Evolutionary conservation across 2,329 filamentous ascomycete species (phyloP).

Genomic region (Epichloe typhina): DNA sequence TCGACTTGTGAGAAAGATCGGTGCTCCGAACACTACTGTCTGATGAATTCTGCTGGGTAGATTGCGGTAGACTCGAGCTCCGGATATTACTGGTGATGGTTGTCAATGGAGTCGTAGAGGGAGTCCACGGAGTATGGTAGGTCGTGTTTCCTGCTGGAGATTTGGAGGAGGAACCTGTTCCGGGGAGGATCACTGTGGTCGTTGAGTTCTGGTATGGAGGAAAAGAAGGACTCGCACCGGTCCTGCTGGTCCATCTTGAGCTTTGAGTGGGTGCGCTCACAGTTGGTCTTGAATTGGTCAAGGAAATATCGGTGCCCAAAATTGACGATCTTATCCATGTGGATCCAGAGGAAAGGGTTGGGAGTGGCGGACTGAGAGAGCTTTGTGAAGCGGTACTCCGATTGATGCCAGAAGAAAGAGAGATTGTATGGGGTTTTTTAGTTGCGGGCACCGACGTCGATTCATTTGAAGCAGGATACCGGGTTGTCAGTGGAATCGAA

Average conservation of each 20-base stretch:
- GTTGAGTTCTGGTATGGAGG: constrained; percentile 4
- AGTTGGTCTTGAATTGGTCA: not conserved
- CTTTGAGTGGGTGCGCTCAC: not conserved
- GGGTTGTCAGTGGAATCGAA: not conserved
- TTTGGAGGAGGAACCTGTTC: not conserved
- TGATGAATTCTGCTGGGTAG: not conserved
- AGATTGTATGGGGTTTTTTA: not conserved
- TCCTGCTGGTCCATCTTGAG: not conserved
- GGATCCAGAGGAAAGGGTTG: not conserved
- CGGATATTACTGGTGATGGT: constrained; percentile 1
- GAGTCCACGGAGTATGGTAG: not conserved
- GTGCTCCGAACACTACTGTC: not conserved
- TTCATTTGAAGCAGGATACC: not conserved
- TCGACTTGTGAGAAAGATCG: not conserved
- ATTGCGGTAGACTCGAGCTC: not conserved
- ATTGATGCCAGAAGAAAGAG: not conserved
- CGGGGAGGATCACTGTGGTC: constrained; percentile 11
- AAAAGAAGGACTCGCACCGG: not conserved
- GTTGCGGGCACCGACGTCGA: not conserved
- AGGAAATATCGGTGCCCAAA: not conserved
- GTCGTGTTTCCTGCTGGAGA: not conserved
- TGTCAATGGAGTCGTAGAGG: not conserved
- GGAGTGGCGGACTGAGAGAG: not conserved
- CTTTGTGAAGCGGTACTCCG: not conserved
- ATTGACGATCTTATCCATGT: constrained; percentile 2